Conservation (phyloP, 2,329 filamentous ascomycete genomes). For the Fusarium sp. region DNA sequence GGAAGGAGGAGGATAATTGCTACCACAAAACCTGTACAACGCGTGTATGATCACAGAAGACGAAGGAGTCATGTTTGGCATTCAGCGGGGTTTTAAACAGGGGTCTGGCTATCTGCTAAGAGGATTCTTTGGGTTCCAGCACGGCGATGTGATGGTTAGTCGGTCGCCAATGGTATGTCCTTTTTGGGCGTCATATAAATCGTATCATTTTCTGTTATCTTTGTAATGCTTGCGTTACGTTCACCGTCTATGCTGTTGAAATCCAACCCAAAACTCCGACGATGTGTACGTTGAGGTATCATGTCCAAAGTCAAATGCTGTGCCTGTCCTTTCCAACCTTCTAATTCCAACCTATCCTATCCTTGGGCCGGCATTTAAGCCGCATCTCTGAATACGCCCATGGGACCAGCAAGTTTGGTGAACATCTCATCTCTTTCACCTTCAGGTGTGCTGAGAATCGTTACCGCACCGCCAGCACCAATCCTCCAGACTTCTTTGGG, state of each 20-base stretch:
- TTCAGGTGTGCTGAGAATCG: slow-evolving; percentile 80
- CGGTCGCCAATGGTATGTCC: slow-evolving; percentile 30
- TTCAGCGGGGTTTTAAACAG: slow-evolving; percentile 39
- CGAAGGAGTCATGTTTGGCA: slow-evolving; percentile 25
- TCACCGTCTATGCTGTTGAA: slow-evolving; percentile 47
- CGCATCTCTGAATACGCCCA: slow-evolving; percentile 62
- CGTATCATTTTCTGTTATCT: slow-evolving; percentile 16
- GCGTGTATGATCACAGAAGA: slow-evolving; percentile 42
- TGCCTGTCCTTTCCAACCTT: slow-evolving; percentile 11
- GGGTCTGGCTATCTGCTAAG: slow-evolving; percentile 28
- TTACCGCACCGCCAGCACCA: slow-evolving; percentile 91
- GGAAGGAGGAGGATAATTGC: slow-evolving; percentile 29
- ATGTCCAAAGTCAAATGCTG: slow-evolving; percentile 39
- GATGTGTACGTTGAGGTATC: slow-evolving; percentile 54
- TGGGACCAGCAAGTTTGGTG: slow-evolving; percentile 73
- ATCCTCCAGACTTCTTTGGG: slow-evolving; percentile 78
- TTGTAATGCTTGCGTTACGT: slow-evolving; percentile 25
- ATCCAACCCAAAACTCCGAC: slow-evolving; percentile 47
- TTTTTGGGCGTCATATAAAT: slow-evolving; percentile 24
- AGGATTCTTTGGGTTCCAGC: slow-evolving; percentile 1
- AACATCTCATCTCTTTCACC: slow-evolving; percentile 94
- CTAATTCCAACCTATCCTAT: background rate
- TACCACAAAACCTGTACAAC: slow-evolving; percentile 23
- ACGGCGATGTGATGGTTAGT: slow-evolving; percentile 14
- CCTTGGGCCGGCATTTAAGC: slow-evolving; percentile 36